Conservation (phyloP, 495 filamentous ascomycete species). For the Cercophora scortea region DNA sequence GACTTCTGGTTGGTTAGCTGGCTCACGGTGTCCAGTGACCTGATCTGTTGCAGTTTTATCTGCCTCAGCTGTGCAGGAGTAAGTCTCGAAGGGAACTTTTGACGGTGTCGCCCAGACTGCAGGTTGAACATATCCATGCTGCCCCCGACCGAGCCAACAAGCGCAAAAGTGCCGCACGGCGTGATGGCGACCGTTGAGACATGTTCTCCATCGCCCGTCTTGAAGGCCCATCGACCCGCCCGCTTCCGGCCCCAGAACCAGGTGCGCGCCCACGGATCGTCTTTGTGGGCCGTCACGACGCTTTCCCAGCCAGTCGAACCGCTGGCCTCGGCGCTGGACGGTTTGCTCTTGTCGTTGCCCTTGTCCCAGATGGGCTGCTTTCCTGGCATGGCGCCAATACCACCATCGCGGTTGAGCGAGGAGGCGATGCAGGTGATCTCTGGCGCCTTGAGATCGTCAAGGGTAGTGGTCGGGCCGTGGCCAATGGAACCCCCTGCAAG, state of each 20-base stretch:
- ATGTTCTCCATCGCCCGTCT: constrained; percentile 72
- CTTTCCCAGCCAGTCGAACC: constrained; percentile 90
- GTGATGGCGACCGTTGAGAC: constrained; percentile 86
- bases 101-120: constrained; percentile 81
- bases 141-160: constrained; percentile 79
- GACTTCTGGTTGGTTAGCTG: constrained; percentile 34
- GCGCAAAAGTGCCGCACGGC: constrained; percentile 84
- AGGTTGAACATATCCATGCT: constrained; percentile 91
- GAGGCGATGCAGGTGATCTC: constrained; percentile 85
- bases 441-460: constrained; percentile 78
- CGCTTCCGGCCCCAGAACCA: constrained; percentile 97
- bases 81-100: constrained; percentile 69
- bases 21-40: constrained; percentile 36
- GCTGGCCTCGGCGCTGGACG: constrained; percentile 49
- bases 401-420: constrained; percentile 86
- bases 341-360: constrained; percentile 48
- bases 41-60: constrained; percentile 48
- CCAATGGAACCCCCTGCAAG: constrained; percentile 39
- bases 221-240: constrained; percentile 87
- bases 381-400: constrained; percentile 70
- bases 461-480: constrained; percentile 44
- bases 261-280: constrained; percentile 76
- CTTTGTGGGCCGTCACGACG: constrained; percentile 85
- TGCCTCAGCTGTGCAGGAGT: constrained; percentile 57
- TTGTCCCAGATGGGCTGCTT: constrained; percentile 72